Conservation (phyloP, 2,329 filamentous ascomycete species). For the Calonectria pteridis region DNA sequence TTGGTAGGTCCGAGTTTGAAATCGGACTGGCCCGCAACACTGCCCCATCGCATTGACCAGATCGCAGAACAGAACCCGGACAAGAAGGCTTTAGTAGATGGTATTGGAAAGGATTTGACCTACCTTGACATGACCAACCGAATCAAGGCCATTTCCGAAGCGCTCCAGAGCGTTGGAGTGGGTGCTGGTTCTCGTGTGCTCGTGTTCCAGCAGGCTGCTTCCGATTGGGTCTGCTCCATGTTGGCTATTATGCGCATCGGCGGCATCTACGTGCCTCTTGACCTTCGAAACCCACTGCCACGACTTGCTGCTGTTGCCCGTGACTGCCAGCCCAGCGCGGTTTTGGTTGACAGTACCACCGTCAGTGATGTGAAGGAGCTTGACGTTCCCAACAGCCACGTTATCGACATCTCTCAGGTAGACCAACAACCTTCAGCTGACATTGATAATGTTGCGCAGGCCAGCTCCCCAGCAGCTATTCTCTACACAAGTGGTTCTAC, state of each 20-base stretch:
- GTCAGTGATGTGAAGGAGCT: not conserved
- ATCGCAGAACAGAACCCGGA: not conserved
- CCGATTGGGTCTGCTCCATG: constrained; percentile 35
- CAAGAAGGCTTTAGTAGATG: not conserved
- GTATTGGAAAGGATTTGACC: not conserved
- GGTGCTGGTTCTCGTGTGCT: not conserved
- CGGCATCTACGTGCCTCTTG: constrained; percentile 55
- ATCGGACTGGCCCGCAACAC: not conserved
- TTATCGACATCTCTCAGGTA: not conserved
- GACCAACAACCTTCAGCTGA: not conserved
- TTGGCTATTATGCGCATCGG: constrained; percentile 56
- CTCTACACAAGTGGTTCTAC: constrained; percentile 11
- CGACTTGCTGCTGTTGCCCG: constrained; percentile 41
- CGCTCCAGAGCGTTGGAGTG: not conserved
- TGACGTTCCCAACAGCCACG: not conserved
- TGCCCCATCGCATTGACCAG: not conserved
- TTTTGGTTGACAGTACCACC: not conserved
- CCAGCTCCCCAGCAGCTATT: not conserved
- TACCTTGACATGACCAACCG: not conserved
- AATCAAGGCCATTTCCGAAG: not conserved
- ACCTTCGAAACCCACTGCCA: constrained; percentile 45
- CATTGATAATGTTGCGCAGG: not conserved
- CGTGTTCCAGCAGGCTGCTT: not conserved
- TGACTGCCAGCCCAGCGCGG: not conserved
- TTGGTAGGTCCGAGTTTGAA: not conserved